Percentiles rank a stretch among this genome's conserved stretches.
Conservation (phyloP, 2,329 filamentous ascomycete species). For the Verticillium nubilum region DNA sequence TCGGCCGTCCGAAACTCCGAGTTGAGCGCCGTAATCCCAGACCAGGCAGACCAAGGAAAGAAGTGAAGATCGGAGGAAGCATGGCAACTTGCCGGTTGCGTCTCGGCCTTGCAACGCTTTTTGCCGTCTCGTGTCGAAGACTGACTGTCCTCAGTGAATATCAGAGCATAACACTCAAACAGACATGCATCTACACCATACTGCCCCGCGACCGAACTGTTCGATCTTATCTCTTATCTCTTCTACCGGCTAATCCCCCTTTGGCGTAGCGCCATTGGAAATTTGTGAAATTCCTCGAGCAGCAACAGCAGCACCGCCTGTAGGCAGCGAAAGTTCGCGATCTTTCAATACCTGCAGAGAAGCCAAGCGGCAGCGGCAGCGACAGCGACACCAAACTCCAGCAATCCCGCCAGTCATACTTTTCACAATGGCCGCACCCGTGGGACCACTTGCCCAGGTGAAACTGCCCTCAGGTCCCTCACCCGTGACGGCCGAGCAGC, state of each 20-base stretch:
- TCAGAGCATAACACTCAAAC: too few species aligned
- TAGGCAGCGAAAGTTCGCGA: neutral
- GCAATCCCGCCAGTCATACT: neutral
- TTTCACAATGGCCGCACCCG: slow-evolving; percentile 73
- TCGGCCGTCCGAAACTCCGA: neutral
- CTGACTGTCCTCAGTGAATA: too few species aligned
- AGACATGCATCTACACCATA: neutral
- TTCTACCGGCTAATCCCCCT: neutral
- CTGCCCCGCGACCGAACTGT: neutral
- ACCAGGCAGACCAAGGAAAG: neutral
- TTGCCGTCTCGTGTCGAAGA: too few species aligned
- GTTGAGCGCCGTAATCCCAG: neutral
- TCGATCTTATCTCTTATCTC: neutral
- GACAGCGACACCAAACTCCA: neutral
- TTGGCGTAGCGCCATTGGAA: neutral
- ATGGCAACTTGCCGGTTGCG: neutral
- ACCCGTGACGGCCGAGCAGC: slow-evolving; percentile 83
- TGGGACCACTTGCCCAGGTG: slow-evolving; percentile 71
- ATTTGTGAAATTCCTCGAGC: neutral
- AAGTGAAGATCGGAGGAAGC: neutral
- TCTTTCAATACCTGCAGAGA: neutral
- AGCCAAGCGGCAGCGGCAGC: neutral
- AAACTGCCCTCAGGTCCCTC: slow-evolving; percentile 80
- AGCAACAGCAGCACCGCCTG: too few species aligned
- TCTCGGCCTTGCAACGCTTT: too few species aligned